Evolutionary conservation across 768 basidiomycete species (phyloP).

Genomic region (Pholiota conissans): DNA sequence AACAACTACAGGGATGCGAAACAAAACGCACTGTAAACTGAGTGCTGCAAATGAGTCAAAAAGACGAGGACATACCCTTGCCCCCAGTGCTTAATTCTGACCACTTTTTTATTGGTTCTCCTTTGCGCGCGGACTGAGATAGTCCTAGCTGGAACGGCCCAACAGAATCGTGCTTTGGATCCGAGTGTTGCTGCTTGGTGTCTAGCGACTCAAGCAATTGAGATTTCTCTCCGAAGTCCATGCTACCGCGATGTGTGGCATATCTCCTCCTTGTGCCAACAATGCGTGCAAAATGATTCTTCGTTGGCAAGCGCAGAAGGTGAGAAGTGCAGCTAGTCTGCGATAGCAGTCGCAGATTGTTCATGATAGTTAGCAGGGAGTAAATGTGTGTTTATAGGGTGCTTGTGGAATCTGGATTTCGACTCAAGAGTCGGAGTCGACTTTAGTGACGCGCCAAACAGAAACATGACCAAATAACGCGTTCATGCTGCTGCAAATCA

Average conservation of each 20-base stretch:
- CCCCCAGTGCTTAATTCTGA: constrained; percentile 74
- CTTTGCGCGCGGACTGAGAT: constrained; percentile 51
- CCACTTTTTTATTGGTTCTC: constrained; percentile 71
- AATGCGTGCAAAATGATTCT: background rate
- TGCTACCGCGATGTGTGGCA: constrained; percentile 44
- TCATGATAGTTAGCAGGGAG: constrained; percentile 20
- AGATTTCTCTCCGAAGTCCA: constrained; percentile 38
- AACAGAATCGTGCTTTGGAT: constrained; percentile 55
- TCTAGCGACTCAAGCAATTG: constrained; percentile 65
- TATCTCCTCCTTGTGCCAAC: constrained; percentile 32
- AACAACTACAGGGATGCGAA: constrained; percentile 33
- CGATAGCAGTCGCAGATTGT: constrained; percentile 20
- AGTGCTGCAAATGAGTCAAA: constrained; percentile 1
- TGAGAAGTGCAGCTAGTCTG: constrained; percentile 14
- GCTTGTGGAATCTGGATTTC: background rate
- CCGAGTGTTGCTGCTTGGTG: constrained; percentile 48
- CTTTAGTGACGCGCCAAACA: constrained; percentile 11
- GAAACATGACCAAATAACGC: constrained; percentile 23
- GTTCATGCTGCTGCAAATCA: constrained; percentile 4
- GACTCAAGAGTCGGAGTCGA: too few species aligned
- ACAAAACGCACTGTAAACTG: background rate
- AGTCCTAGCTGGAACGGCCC: constrained; percentile 82
- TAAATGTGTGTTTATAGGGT: too few species aligned
- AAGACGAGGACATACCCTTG: constrained; percentile 54
- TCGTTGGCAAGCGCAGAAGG: constrained; percentile 3